These are phyloP conservation scores for Pyricularia pennisetigena DNA, from an alignment of 2,329 filamentous ascomycete species.

Conservation along the genomic window DNA sequence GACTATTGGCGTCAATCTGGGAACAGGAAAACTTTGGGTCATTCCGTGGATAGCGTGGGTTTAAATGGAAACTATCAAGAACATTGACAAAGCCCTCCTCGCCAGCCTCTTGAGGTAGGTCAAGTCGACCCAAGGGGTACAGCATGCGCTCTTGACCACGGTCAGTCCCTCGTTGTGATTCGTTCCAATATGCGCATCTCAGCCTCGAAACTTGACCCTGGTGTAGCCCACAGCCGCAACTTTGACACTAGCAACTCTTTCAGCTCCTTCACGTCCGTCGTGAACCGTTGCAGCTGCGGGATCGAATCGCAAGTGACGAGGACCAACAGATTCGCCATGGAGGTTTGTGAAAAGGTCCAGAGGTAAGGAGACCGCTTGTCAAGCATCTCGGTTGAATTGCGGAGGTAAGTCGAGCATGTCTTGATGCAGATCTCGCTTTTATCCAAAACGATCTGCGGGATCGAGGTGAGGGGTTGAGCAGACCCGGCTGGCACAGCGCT, in stretches of 20 bases:
- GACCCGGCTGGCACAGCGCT: not conserved
- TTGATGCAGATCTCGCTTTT: constrained; percentile 23
- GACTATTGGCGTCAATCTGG: not conserved
- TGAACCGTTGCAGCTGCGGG: constrained; percentile 16
- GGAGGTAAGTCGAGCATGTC: constrained; percentile 24
- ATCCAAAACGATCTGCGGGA: constrained; percentile 21
- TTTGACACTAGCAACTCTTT: constrained; percentile 17
- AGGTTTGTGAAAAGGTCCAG: constrained; percentile 24
- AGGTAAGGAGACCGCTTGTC: constrained; percentile 26
- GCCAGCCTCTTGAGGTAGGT: not conserved
- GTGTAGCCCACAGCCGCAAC: constrained; percentile 20
- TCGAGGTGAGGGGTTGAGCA: not conserved
- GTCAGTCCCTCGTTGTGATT: constrained; percentile 1
- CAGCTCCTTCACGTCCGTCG: constrained; percentile 18
- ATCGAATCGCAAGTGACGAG: constrained; percentile 22
- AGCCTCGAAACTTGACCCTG: constrained; percentile 20
- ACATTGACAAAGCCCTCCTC: not conserved
- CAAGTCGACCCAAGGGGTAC: not conserved
- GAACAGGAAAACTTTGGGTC: not conserved
- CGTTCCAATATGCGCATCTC: constrained; percentile 10
- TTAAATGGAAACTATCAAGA: not conserved
- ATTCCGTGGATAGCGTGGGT: not conserved
- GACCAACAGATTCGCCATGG: constrained; percentile 22
- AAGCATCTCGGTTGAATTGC: constrained; percentile 23
- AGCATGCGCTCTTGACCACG: not conserved